A percentile compares a stretch with the other conserved stretches of the same genome.
phyloP scores from a whole-genome alignment of 345 rosid species.

The Citrus hindsii region DNA sequence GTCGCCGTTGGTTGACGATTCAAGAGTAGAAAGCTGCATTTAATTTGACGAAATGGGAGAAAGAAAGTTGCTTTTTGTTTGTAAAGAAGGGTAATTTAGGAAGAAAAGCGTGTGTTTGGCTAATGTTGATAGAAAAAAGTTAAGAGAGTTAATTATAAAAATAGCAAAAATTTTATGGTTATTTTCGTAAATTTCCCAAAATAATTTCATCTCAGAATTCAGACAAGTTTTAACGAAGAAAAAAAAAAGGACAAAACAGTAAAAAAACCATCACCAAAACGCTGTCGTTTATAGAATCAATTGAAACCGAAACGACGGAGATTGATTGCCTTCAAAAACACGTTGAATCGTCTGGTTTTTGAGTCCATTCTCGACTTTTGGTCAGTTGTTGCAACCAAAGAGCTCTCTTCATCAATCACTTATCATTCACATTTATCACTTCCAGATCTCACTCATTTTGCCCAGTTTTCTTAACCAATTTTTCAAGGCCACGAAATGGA shows the following conservation, averaged over 20 bases:
- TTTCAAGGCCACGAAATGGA: slow-evolving; percentile 33
- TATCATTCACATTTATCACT: neutral
- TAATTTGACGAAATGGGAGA: too few species aligned
- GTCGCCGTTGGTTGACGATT: too few species aligned
- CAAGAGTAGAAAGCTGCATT: too few species aligned
- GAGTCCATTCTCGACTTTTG: slow-evolving; percentile 17
- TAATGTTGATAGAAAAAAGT: too few species aligned
- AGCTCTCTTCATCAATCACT: neutral
- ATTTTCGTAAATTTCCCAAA: too few species aligned
- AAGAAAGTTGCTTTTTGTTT: too few species aligned
- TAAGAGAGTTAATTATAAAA: too few species aligned
- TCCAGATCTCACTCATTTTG: slow-evolving; percentile 17
- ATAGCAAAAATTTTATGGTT: too few species aligned
- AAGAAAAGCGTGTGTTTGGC: too few species aligned
- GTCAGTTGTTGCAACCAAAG: slow-evolving; percentile 14
- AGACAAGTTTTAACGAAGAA: too few species aligned
- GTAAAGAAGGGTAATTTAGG: too few species aligned
- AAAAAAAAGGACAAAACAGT: neutral
- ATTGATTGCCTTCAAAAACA: slow-evolving; percentile 10
- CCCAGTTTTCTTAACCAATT: neutral
- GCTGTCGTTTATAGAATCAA: neutral
- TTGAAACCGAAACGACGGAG: neutral
- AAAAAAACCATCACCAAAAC: neutral
- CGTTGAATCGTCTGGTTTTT: slow-evolving; percentile 11
- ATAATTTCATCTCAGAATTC: too few species aligned